phyloP scores from a whole-genome alignment of 768 basidiomycete species.

The Auriscalpium microsporum region DNA sequence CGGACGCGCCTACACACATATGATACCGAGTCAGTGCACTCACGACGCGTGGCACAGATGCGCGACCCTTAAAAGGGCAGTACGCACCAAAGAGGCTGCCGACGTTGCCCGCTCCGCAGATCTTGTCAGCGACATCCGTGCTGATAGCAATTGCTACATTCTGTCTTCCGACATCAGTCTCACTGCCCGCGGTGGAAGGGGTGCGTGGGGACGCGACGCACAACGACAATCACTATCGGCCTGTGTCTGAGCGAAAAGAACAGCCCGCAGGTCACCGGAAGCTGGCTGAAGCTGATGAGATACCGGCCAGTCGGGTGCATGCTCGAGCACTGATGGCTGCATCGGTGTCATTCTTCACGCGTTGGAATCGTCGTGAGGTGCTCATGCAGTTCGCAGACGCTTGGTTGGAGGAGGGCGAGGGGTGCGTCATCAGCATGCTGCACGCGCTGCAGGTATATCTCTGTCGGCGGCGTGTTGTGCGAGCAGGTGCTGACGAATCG shows the following conservation, averaged over 20 bases:
- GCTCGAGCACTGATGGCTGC: too few relatives aligned
- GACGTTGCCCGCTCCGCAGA: constrained; percentile 50
- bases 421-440: too few relatives aligned
- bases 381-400: too few relatives aligned
- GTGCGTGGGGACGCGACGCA: constrained; percentile 22
- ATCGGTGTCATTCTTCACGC: too few relatives aligned
- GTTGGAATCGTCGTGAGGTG: too few relatives aligned
- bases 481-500: too few relatives aligned
- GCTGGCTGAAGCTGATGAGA: constrained; percentile 65
- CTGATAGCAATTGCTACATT: constrained; percentile 71
- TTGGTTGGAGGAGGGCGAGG: too few relatives aligned
- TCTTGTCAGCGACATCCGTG: constrained; percentile 49
- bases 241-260: constrained; percentile 91
- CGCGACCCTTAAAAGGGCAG: too few relatives aligned
- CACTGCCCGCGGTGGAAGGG: too few relatives aligned
- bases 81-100: constrained; percentile 60
- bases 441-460: too few relatives aligned
- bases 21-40: not conserved
- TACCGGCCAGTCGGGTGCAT: too few relatives aligned
- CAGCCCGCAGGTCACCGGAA: constrained; percentile 79
- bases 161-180: constrained; percentile 26
- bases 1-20: constrained; percentile 40
- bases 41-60: constrained; percentile 1
- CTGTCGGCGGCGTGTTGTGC: too few relatives aligned
- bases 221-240: constrained; percentile 79